Conservation (phyloP, 2,329 filamentous ascomycete genomes). For the Xylariomycetidae sp. region DNA sequence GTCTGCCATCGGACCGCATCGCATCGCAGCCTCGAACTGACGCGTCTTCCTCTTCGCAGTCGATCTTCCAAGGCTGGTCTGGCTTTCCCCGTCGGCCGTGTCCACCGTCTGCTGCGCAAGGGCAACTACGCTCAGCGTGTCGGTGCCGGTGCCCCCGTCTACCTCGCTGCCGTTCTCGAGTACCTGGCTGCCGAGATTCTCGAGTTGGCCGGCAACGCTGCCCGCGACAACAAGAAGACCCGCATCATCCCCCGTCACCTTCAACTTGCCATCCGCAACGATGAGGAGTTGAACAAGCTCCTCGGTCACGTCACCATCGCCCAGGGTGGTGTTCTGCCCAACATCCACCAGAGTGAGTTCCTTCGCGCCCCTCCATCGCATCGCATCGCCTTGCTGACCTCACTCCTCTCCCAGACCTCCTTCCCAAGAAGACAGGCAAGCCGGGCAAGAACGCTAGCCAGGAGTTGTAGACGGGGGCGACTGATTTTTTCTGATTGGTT, state of each 20-base stretch:
- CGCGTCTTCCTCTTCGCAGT: conserved; percentile 41
- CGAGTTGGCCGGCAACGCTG: conserved; percentile 96
- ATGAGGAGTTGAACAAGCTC: conserved; percentile 99
- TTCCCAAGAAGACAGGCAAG: conserved; percentile 99
- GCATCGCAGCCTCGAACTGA: conserved; percentile 36
- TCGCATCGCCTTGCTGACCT: neutral
- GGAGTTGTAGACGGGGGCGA: conserved; percentile 69
- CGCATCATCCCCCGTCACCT: conserved; percentile 99
- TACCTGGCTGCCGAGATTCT: conserved; percentile 98
- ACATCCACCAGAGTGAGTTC: conserved; percentile 90
- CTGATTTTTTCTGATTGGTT: conserved; percentile 54
- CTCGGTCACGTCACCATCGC: conserved; percentile 94
- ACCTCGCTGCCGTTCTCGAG: conserved; percentile 94
- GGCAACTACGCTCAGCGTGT: conserved; percentile 99
- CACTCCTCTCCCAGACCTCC: conserved; percentile 84
- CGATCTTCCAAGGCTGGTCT: conserved; percentile 99
- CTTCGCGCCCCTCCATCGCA: conserved; percentile 20
- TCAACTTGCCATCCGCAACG: conserved; percentile 98
- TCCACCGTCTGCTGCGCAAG: conserved; percentile 97
- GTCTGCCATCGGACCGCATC: too few species aligned
- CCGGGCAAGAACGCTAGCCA: conserved; percentile 86
- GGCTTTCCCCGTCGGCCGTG: conserved; percentile 98
- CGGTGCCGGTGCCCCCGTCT: conserved; percentile 89
- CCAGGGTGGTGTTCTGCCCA: conserved; percentile 93
- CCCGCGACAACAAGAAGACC: conserved; percentile 99